phyloP scores from a whole-genome alignment of 352 stramenopile genomes.

The Hyaloperonospora brassicae region DNA sequence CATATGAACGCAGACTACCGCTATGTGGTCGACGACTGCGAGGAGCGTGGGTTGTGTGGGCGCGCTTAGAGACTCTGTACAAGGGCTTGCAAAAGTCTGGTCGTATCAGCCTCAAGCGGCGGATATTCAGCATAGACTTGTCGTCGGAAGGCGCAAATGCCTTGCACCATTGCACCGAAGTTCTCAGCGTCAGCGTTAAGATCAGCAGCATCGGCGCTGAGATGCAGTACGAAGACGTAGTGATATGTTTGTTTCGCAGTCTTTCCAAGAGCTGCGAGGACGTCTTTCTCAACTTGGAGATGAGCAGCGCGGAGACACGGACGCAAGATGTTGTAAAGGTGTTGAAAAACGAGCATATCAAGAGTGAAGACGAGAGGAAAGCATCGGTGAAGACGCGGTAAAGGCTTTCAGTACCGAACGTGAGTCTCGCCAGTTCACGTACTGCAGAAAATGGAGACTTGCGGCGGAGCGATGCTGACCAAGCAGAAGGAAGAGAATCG shows the following conservation, averaged over 20 bases:
- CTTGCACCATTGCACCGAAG: neutral
- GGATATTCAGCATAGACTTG: slow-evolving; percentile 7
- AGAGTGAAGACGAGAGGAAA: no score
- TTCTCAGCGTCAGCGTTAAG: slow-evolving; percentile 4
- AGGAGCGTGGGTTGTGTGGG: slow-evolving; percentile 19
- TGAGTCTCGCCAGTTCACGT: no score
- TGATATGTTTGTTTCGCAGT: slow-evolving; percentile 1
- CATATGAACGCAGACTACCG: slow-evolving; percentile 16
- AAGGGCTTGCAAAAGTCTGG: slow-evolving; percentile 11
- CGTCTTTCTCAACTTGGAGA: no score
- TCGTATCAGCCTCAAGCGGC: slow-evolving; percentile 20
- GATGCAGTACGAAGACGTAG: slow-evolving; percentile 4
- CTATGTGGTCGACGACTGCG: slow-evolving; percentile 17
- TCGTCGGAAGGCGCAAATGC: slow-evolving; percentile 4
- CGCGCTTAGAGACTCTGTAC: slow-evolving; percentile 8
- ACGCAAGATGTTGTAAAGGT: no score
- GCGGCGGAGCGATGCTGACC: no score
- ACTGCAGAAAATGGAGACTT: no score
- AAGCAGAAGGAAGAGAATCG: no score
- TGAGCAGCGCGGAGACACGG: no score
- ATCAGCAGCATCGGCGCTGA: slow-evolving; percentile 3
- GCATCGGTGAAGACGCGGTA: no score
- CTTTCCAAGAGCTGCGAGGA: neutral
- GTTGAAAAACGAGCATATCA: no score
- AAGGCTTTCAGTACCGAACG: no score